phyloP scores from a whole-genome alignment of 495 filamentous ascomycete genomes.

The Ramalina peruviana region DNA sequence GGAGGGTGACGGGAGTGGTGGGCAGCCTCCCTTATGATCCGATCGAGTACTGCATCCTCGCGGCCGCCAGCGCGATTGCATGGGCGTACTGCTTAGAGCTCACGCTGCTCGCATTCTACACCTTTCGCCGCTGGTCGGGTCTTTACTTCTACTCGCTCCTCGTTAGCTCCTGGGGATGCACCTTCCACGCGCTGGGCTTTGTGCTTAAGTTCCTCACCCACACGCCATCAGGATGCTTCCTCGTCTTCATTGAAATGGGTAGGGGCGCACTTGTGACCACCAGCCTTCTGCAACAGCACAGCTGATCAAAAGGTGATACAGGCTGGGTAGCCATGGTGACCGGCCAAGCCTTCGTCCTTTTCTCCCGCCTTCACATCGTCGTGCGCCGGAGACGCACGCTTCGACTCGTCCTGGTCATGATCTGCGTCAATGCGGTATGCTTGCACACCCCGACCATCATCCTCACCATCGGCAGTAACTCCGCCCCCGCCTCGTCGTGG shows the following conservation, averaged over 20 bases:
- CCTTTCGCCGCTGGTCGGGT: conserved; percentile 32
- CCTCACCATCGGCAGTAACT: conserved; percentile 42
- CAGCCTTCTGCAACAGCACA: conserved; percentile 26
- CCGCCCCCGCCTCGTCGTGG: conserved; percentile 22
- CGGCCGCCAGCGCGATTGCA: conserved; percentile 14
- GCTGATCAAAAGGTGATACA: conserved; percentile 28
- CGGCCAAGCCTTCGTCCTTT: conserved; percentile 51
- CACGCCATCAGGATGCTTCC: conserved; percentile 3
- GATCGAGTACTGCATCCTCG: conserved; percentile 15
- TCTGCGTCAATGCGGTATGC: conserved; percentile 39
- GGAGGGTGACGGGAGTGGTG: conserved; percentile 5
- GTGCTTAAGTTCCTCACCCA: conserved; percentile 44
- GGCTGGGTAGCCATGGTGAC: conserved; percentile 53
- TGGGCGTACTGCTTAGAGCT: conserved; percentile 19
- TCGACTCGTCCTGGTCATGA: conserved; percentile 41
- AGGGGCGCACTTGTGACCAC: conserved; percentile 15
- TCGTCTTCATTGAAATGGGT: conserved; percentile 15
- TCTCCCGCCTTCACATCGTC: conserved; percentile 53
- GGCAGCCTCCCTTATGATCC: conserved; percentile 12
- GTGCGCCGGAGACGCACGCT: conserved; percentile 34
- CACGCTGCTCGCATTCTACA: conserved; percentile 27
- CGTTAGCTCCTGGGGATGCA: conserved; percentile 38
- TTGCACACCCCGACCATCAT: conserved; percentile 44
- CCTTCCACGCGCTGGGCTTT: conserved; percentile 45
- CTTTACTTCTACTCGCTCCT: conserved; percentile 43